These are phyloP conservation scores for Stephania cephalantha DNA, from an alignment of 164 flowering plant genomes.

Conservation along the genomic window DNA sequence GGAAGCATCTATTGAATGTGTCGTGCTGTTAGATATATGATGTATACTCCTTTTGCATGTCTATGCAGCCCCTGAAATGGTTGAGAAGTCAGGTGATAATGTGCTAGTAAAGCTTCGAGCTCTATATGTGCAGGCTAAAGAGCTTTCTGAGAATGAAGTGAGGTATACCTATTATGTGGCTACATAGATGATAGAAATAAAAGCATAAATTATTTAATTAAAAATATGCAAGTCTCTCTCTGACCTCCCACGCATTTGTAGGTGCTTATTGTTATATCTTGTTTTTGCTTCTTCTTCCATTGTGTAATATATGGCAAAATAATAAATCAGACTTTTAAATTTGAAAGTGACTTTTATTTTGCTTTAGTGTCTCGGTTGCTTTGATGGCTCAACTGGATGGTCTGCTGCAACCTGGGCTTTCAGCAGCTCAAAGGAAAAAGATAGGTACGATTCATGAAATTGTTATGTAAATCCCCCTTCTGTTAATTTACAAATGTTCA, in stretches of 20 bases:
- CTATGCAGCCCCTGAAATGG: conserved; percentile 76
- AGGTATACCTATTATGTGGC: conserved; percentile 31
- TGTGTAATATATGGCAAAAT: too few relatives aligned
- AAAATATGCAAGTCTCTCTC: neutral
- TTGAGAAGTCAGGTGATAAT: conserved; percentile 83
- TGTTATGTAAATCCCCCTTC: neutral
- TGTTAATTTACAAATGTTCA: neutral
- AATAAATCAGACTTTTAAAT: neutral
- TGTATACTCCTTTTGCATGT: conserved; percentile 11
- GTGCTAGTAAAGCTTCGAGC: conserved; percentile 51
- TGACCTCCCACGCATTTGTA: neutral
- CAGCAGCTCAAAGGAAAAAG: conserved; percentile 64
- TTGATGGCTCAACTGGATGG: conserved; percentile 64
- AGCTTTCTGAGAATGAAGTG: conserved; percentile 75
- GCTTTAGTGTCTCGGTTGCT: conserved; percentile 50
- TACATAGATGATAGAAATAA: conserved; percentile 1
- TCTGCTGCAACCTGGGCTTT: conserved; percentile 63
- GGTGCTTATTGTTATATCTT: neutral
- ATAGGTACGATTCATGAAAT: conserved; percentile 38
- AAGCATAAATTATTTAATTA: neutral
- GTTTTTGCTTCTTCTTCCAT: neutral
- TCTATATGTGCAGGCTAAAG: conserved; percentile 69
- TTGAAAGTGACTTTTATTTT: conserved; percentile 10
- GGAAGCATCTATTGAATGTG: neutral
- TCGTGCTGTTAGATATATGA: neutral